These are phyloP conservation scores for Epicoccum nigrum DNA, from an alignment of 2,329 filamentous ascomycete genomes.

Conservation along the genomic window DNA sequence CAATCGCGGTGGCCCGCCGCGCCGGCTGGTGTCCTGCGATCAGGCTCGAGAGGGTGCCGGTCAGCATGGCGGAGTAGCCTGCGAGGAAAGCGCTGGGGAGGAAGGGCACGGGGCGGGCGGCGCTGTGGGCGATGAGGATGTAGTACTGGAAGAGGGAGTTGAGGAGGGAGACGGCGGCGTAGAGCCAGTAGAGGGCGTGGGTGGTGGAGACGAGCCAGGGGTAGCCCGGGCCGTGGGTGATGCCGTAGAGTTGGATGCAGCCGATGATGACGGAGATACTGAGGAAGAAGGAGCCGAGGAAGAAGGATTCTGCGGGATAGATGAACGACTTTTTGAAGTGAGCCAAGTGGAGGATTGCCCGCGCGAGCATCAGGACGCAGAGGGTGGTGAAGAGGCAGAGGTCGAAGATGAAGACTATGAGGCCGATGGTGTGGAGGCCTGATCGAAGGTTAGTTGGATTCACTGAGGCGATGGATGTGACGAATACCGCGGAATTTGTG, in stretches of 20 bases:
- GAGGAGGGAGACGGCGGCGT: constrained; percentile 44
- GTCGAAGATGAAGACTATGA: constrained; percentile 57
- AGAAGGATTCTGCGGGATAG: constrained; percentile 56
- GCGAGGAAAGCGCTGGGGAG: constrained; percentile 74
- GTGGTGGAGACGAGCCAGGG: constrained; percentile 46
- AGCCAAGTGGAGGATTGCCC: constrained; percentile 49
- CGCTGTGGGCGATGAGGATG: constrained; percentile 64
- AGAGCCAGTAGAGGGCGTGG: constrained; percentile 51
- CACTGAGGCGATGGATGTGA: background rate
- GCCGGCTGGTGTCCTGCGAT: constrained; percentile 65
- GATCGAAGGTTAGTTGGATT: constrained; percentile 21
- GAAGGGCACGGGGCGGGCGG: constrained; percentile 66
- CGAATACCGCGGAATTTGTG: constrained; percentile 45
- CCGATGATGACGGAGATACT: constrained; percentile 46
- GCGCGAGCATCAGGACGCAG: constrained; percentile 35
- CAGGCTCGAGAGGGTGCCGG: constrained; percentile 70
- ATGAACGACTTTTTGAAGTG: constrained; percentile 52
- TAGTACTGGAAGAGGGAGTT: constrained; percentile 59
- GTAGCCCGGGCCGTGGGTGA: constrained; percentile 38
- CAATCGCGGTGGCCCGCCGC: constrained; percentile 62
- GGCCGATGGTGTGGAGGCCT: constrained; percentile 57
- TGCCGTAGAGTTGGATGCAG: constrained; percentile 42
- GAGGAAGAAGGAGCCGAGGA: constrained; percentile 51
- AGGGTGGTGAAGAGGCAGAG: constrained; percentile 51
- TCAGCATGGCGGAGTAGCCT: constrained; percentile 71